Evolutionary conservation across 768 basidiomycete species (phyloP), one percentile per base, ranked within the genome.

Genomic region (Serendipita indica): DNA sequence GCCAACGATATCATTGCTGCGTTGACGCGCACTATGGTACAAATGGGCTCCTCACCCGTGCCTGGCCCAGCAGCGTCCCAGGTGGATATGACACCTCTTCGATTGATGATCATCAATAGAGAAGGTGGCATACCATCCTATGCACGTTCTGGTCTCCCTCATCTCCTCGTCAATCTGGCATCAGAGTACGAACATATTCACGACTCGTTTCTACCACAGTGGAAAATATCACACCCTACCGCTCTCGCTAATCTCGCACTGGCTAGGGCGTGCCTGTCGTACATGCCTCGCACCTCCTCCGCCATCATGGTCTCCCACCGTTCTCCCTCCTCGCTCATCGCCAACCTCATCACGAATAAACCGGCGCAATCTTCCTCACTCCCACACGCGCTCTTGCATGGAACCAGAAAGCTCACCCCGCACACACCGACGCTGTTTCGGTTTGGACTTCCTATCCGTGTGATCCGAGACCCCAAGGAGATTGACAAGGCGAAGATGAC

Each of bases 51-150:
- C 12, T 56, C 57, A 10, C 28, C 30, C 28, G 30, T 6, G 74
- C 71, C 33, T 68, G 73, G 16, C 70, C 72, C 10, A 68, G 72
- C 39, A 69, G 73, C 33, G 66, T 69, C 83, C 32, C 72, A 78
- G 3, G 70, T 83, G 58, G 89, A 98, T 71, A 79, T 99, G 60
- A 93, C 91, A 2, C 96, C 96, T 1, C 74, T 97, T 58, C 86
- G 96, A 28, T 78, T 99, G 60, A 93, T 99, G 87, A 86, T 98
- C 69, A 97, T 99, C 71, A 94, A 92, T 69, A 80, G 86, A 18
- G 89, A 94, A 70, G 96, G 96, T 22, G 96, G 96, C 13, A 84
- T 98, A 2, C 96, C 96, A 20, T 98, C 96, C 0, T 98, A 97
- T 68, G 96, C 96, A 33, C 89, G 96, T 30, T 80, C 79, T 7